Evolutionary conservation across 2,329 filamentous ascomycete species (phyloP).

Genomic region (Pseudogymnoascus sp.): DNA sequence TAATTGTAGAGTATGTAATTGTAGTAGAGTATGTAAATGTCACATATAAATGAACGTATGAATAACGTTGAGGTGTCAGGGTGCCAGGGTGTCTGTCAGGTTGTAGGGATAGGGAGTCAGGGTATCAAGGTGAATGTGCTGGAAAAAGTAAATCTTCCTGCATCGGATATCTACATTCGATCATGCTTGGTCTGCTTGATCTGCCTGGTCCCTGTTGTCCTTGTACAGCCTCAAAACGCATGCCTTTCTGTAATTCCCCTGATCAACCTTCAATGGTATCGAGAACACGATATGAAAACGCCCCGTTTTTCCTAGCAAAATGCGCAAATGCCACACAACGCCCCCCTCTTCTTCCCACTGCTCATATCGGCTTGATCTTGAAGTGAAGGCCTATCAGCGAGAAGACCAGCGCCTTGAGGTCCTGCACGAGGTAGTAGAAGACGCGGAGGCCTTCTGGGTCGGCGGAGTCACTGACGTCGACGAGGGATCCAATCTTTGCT

Average conservation of each 20-base stretch:
- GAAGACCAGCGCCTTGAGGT: slow-evolving; percentile 93
- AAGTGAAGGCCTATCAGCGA: slow-evolving; percentile 95
- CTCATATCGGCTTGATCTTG: slow-evolving; percentile 77
- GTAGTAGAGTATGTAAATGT: background rate
- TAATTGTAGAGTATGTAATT: background rate
- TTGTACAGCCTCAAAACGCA: background rate
- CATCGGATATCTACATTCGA: slow-evolving; percentile 4
- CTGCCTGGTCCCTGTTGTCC: slow-evolving; percentile 12
- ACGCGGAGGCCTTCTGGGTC: slow-evolving; percentile 94
- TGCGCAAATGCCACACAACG: slow-evolving; percentile 4
- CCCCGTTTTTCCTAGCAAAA: slow-evolving; percentile 4
- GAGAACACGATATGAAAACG: slow-evolving; percentile 9
- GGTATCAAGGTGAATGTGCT: background rate
- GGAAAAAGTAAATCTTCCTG: background rate
- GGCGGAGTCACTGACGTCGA: slow-evolving; percentile 91
- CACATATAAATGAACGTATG: background rate
- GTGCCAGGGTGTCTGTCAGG: too few relatives aligned
- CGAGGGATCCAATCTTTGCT: slow-evolving; percentile 93
- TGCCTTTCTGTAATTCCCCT: slow-evolving; percentile 1
- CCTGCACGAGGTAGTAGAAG: slow-evolving; percentile 98
- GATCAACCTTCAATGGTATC: slow-evolving; percentile 5
- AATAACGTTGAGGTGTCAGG: background rate
- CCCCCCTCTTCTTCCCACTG: background rate
- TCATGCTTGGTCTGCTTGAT: slow-evolving; percentile 15
- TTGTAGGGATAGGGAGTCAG: too few relatives aligned